A percentile compares a stretch with the other conserved stretches of the same genome.
phyloP scores from a whole-genome alignment of 192 early-diverging fungal genomes.

The Nowakowskiella sp. region DNA sequence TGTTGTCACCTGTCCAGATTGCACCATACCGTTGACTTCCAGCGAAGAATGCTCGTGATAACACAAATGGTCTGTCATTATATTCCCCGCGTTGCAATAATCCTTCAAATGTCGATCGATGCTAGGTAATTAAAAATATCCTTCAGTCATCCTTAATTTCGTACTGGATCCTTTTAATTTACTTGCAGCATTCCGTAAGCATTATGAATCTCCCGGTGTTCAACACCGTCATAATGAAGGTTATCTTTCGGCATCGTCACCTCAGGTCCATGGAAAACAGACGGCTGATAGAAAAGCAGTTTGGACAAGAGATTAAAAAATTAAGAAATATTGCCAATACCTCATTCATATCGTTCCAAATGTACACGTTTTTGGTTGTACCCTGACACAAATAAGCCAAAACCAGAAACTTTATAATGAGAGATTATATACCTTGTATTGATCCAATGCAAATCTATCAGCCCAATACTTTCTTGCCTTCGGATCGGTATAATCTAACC shows the following conservation, averaged over 20 bases:
- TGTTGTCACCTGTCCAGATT: constrained; percentile 98
- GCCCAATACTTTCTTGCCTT: constrained; percentile 72
- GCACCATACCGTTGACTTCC: constrained; percentile 93
- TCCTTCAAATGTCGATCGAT: constrained; percentile 79
- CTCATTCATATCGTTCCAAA: constrained; percentile 99
- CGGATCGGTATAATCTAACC: constrained; percentile 86
- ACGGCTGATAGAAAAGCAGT: constrained; percentile 43
- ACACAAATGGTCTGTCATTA: constrained; percentile 77
- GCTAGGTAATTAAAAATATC: constrained; percentile 33
- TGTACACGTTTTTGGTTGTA: constrained; percentile 69
- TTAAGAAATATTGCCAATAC: too few relatives aligned
- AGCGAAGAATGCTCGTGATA: constrained; percentile 93
- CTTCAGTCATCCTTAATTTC: constrained; percentile 6
- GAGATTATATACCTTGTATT: constrained; percentile 48
- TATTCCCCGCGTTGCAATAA: constrained; percentile 39
- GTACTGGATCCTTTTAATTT: constrained; percentile 4
- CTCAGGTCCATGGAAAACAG: constrained; percentile 94
- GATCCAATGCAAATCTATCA: constrained; percentile 62
- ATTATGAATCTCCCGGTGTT: constrained; percentile 96
- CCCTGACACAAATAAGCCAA: constrained; percentile 29
- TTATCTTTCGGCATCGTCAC: constrained; percentile 93
- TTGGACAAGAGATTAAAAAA: too few relatives aligned
- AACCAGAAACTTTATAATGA: background rate
- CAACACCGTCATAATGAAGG: constrained; percentile 75
- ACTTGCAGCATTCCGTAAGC: constrained; percentile 74